Percentiles rank a stretch among this genome's conserved stretches.
These are phyloP conservation scores for Myrmaecium sp. DNA, from an alignment of 2,329 filamentous ascomycete genomes.

Conservation along the genomic window DNA sequence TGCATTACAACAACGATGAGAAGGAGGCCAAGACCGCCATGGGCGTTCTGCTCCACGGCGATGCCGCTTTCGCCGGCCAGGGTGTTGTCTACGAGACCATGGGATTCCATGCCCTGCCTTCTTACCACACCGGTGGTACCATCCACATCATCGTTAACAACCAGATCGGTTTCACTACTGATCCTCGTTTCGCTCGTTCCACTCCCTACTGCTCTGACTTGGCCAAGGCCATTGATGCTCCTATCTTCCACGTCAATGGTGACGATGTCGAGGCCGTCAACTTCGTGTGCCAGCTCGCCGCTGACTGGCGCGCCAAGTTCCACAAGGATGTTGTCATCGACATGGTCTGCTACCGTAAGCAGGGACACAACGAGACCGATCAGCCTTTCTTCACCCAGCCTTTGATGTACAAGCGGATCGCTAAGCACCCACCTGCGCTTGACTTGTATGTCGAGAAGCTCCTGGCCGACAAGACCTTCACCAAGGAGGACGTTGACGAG, in stretches of 20 bases:
- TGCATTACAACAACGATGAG: slow-evolving; percentile 98
- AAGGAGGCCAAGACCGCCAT: slow-evolving; percentile 76
- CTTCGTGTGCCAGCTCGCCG: slow-evolving; percentile 91
- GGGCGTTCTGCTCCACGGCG: slow-evolving; percentile 90
- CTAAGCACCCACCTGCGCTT: slow-evolving; percentile 65
- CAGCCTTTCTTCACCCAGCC: slow-evolving; percentile 99
- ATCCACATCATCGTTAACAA: slow-evolving; percentile 98
- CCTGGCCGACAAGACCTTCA: slow-evolving; percentile 82
- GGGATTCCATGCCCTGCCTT: slow-evolving; percentile 88
- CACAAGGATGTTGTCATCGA: slow-evolving; percentile 97
- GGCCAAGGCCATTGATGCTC: slow-evolving; percentile 94
- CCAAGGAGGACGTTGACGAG: slow-evolving; percentile 93
- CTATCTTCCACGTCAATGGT: slow-evolving; percentile 97
- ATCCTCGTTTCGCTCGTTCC: slow-evolving; percentile 90
- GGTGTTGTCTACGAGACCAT: slow-evolving; percentile 97
- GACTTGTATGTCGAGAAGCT: slow-evolving; percentile 88
- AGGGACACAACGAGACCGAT: slow-evolving; percentile 98
- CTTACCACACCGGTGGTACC: slow-evolving; percentile 93
- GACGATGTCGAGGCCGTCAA: slow-evolving; percentile 98
- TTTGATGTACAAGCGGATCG: slow-evolving; percentile 97
- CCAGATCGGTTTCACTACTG: slow-evolving; percentile 98
- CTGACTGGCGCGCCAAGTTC: slow-evolving; percentile 97
- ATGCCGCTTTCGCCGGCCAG: slow-evolving; percentile 91
- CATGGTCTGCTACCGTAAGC: slow-evolving; percentile 96
- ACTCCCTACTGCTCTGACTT: slow-evolving; percentile 99